Percentiles rank a stretch among this genome's conserved stretches.
phyloP scores from a whole-genome alignment of 805 yeast genomes.

The Jamesozyma hellenica region DNA sequence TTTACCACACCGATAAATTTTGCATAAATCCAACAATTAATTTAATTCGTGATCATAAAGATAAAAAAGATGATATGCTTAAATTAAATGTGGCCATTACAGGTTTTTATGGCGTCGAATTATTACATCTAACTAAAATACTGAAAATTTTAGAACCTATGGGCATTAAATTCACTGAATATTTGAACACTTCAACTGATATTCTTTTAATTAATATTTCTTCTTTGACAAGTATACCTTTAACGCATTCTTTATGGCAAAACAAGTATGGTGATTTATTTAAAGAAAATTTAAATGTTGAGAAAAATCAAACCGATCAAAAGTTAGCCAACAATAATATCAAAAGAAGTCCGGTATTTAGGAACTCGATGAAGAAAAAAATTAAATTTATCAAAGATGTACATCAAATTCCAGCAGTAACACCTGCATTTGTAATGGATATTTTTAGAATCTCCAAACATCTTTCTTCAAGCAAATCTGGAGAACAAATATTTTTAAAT shows the following conservation, averaged over 20 bases:
- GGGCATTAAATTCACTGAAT: slow-evolving; percentile 20
- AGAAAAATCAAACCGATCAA: slow-evolving; percentile 3
- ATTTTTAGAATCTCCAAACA: slow-evolving; percentile 12
- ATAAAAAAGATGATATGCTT: slow-evolving; percentile 8
- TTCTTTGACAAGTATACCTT: slow-evolving; percentile 20
- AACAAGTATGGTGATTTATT: slow-evolving; percentile 25
- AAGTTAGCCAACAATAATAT: slow-evolving; percentile 5
- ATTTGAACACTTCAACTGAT: slow-evolving; percentile 24
- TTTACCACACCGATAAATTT: slow-evolving; percentile 23
- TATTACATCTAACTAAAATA: slow-evolving; percentile 58
- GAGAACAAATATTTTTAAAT: slow-evolving; percentile 13
- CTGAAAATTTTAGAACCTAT: slow-evolving; percentile 39
- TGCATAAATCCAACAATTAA: slow-evolving; percentile 20
- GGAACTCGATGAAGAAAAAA: slow-evolving; percentile 27
- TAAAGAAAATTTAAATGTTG: slow-evolving; percentile 3
- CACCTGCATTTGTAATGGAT: slow-evolving; percentile 26
- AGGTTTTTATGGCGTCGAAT: slow-evolving; percentile 72
- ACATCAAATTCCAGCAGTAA: slow-evolving; percentile 25
- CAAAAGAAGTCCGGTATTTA: slow-evolving; percentile 16
- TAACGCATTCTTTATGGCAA: slow-evolving; percentile 20
- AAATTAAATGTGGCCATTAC: slow-evolving; percentile 40
- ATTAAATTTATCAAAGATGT: slow-evolving; percentile 24
- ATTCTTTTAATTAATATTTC: slow-evolving; percentile 23
- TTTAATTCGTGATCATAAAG: slow-evolving; percentile 11
- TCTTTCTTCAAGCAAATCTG: no score